Base-by-base conservation (phyloP, 345 rosid species). In the Citrus mangshanensis region DNA sequence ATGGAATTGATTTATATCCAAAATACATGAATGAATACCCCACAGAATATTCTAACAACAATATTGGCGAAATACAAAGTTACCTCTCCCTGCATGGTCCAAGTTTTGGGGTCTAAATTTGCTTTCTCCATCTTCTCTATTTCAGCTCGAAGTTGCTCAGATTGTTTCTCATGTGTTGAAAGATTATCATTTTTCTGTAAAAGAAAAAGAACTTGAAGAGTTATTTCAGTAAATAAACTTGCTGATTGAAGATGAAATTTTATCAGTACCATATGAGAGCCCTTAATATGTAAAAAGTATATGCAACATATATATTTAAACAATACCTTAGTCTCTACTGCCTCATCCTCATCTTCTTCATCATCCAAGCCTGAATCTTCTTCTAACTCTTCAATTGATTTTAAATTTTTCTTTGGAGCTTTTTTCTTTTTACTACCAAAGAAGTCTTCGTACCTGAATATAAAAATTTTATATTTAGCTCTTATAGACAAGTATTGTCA, bases 71-170 rank as follows among this genome's bases (percentile, higher is more conserved):
- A 61, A 60, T 24, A 72, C 40, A 70, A 61, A 65, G n/a, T 73
- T 84, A 92, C 99, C 98, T 96, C 99, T 88, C 99, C 99, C 75
- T 79, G 93, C 99, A 96, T 91, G 73, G 98, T 96, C 99, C 99
- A 96, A 72, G 86, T 78, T 83, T 94, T 96, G 9, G 94, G 88
- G 82, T 96, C 99, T 82, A 96, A 73, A 85, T 94, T 94, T 78
- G 90, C 87, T 86, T 87, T 89, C 89, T 94, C 98, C 98, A 96
- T 89, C 83, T 82, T 85, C 78, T 88, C 87, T 71, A 93, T 91
- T 87, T 96, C 89, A 77, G 93, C 82, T 63, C 82, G 83, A 82
- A 88, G 82, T 71, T 85, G 85, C 81, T 85, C 63, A 74, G 84
- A 91, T 74, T 93, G 90, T 75, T 85, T 94, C 84, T 96, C 98